These are phyloP conservation scores for Diplodia intermedia DNA, from an alignment of 2,329 filamentous ascomycete genomes.

Conservation along the genomic window DNA sequence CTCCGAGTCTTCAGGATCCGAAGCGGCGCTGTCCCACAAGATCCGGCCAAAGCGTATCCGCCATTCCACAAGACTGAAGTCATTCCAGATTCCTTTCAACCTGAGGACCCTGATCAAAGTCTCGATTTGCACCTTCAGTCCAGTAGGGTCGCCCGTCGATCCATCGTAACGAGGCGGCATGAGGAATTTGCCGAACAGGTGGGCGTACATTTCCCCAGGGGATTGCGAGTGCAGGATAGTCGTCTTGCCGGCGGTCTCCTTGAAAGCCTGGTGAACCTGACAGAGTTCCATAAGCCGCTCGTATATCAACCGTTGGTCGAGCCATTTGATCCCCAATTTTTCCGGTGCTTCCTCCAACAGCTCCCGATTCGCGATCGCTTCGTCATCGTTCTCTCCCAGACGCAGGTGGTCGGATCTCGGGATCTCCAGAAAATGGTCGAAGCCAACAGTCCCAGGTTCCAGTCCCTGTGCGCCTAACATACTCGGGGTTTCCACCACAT, in stretches of 20 bases:
- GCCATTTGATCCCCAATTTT: constrained; percentile 47
- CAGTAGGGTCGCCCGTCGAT: constrained; percentile 61
- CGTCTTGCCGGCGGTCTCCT: constrained; percentile 62
- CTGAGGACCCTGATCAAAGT: constrained; percentile 70
- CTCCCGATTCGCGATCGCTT: constrained; percentile 54
- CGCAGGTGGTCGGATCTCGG: constrained; percentile 67
- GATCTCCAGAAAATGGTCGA: constrained; percentile 71
- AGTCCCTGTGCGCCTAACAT: constrained; percentile 76
- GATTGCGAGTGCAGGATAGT: constrained; percentile 58
- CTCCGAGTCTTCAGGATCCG: constrained; percentile 30
- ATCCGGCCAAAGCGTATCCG: constrained; percentile 75
- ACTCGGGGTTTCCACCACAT: constrained; percentile 64
- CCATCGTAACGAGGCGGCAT: constrained; percentile 49
- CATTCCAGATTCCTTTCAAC: constrained; percentile 72
- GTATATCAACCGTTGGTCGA: constrained; percentile 44
- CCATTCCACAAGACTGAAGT: constrained; percentile 78
- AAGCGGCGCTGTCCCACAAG: constrained; percentile 63
- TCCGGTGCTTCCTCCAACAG: constrained; percentile 47
- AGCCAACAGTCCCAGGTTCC: constrained; percentile 74
- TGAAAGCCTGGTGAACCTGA: constrained; percentile 62
- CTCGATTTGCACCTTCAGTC: constrained; percentile 73
- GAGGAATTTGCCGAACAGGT: constrained; percentile 53
- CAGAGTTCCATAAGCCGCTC: constrained; percentile 49
- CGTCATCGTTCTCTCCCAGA: constrained; percentile 62
- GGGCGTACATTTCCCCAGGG: constrained; percentile 59